A percentile compares a stretch with the other conserved stretches of the same genome.
Evolutionary conservation across 495 filamentous ascomycete genomes (phyloP).

Genomic region (Aspergillus wentii): DNA sequence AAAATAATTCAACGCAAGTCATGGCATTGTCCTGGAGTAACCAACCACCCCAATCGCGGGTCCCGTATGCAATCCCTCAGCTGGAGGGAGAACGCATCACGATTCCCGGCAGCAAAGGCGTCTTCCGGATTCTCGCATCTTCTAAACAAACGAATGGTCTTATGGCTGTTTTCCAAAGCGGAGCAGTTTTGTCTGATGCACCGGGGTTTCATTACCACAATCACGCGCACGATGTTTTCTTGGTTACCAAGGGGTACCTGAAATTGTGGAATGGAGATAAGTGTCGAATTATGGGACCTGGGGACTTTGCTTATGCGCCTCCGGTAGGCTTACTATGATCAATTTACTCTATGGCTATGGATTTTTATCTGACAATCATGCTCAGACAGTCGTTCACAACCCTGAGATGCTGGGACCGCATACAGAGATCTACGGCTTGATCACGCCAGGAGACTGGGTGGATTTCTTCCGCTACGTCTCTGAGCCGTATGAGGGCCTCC

Average conservation of each 20-base stretch:
- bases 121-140: constrained; percentile 40
- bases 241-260: constrained; percentile 40
- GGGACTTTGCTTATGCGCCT: constrained; percentile 47
- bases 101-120: constrained; percentile 39
- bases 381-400: constrained; percentile 35
- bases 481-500: constrained; percentile 43
- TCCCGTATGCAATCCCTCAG: constrained; percentile 37
- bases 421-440: constrained; percentile 39
- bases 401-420: constrained; percentile 38
- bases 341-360: too few relatives aligned
- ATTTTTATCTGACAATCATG: background rate
- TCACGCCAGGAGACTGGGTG: constrained; percentile 49
- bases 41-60: constrained; percentile 19
- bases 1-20: too few relatives aligned
- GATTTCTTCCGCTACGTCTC: constrained; percentile 48
- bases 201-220: constrained; percentile 47
- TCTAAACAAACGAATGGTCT: constrained; percentile 39
- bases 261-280: constrained; percentile 45
- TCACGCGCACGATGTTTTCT: constrained; percentile 44
- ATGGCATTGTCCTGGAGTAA: constrained; percentile 25
- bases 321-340: constrained; percentile 29
- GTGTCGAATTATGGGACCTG: constrained; percentile 38
- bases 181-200: constrained; percentile 34
- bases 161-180: constrained; percentile 43
- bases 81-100: constrained; percentile 40